Percentiles rank a stretch among this genome's conserved stretches.
phyloP scores from a whole-genome alignment of 1,284 basidiomycete genomes.

The Papiliotrema terrestris region DNA sequence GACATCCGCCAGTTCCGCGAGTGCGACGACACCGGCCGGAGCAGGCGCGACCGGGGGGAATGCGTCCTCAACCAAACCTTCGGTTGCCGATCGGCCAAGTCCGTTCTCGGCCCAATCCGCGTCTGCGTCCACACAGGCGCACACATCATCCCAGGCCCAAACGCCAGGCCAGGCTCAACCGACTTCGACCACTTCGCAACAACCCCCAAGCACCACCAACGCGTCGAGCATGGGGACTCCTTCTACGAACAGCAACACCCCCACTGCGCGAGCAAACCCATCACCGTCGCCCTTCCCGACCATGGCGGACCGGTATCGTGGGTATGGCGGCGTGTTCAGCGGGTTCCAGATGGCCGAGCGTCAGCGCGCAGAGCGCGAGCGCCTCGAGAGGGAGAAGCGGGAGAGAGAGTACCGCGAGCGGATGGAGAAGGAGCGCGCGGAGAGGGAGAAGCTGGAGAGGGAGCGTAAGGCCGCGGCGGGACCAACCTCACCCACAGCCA shows the following conservation, averaged over 20 bases:
- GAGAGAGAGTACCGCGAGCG: neutral
- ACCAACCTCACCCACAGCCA: neutral
- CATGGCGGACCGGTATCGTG: neutral
- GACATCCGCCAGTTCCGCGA: neutral
- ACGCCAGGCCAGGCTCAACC: too few species aligned
- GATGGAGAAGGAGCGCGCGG: neutral
- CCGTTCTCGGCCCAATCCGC: neutral
- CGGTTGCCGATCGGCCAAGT: neutral
- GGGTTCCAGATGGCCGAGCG: neutral
- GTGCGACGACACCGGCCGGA: neutral
- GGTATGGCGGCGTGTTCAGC: neutral
- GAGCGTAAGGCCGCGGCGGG: neutral
- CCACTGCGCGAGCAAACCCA: neutral
- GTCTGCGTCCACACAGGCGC: neutral
- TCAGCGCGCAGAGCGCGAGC: neutral
- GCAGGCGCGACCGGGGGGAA: neutral
- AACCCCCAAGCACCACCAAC: too few species aligned
- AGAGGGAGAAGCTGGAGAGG: neutral
- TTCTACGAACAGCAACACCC: neutral
- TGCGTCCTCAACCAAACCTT: neutral
- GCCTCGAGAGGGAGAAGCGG: neutral
- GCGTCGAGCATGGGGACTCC: too few species aligned
- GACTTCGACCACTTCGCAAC: too few species aligned
- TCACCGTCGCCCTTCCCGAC: neutral
- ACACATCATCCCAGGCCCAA: too few species aligned